A percentile compares a stretch with the other conserved stretches of the same genome.
phyloP scores from a whole-genome alignment of 108 stramenopile species.

The Cyclotella choctawhatcheeana region DNA sequence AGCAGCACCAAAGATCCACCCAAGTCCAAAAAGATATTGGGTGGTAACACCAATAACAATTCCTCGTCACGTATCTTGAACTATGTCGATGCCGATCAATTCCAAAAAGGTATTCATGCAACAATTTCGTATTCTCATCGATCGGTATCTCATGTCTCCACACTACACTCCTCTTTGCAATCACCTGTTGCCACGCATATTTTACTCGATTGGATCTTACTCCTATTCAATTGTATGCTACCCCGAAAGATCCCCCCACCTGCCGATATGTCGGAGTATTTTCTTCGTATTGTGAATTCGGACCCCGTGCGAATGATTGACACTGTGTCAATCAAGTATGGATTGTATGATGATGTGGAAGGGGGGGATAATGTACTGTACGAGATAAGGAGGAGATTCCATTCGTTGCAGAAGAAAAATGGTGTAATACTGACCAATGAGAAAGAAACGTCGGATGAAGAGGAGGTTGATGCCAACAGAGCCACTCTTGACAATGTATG shows the following conservation, averaged over 20 bases:
- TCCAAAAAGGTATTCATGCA: constrained; percentile 31
- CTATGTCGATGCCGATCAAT: constrained; percentile 23
- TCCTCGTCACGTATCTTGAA: constrained; percentile 24
- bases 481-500: constrained; percentile 25
- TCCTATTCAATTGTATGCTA: constrained; percentile 44
- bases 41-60: neutral
- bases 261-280: constrained; percentile 29
- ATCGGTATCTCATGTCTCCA: constrained; percentile 38
- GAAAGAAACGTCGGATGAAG: neutral
- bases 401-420: constrained; percentile 58
- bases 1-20: constrained; percentile 2
- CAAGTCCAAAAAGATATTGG: constrained; percentile 36
- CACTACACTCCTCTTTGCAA: neutral
- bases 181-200: constrained; percentile 38
- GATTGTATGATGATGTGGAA: constrained; percentile 33
- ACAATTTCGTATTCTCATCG: constrained; percentile 26
- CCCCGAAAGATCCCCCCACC: constrained; percentile 37
- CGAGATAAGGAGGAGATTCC: constrained; percentile 84
- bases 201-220: constrained; percentile 52
- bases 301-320: constrained; percentile 50
- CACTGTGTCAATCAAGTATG: constrained; percentile 37
- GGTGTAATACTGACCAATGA: constrained; percentile 52
- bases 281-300: constrained; percentile 45
- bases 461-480: neutral
- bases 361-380: constrained; percentile 53